Percentiles rank a stretch among this genome's conserved stretches.
Conservation (phyloP, 805 yeast species). For the Huiozyma naganishii region DNA sequence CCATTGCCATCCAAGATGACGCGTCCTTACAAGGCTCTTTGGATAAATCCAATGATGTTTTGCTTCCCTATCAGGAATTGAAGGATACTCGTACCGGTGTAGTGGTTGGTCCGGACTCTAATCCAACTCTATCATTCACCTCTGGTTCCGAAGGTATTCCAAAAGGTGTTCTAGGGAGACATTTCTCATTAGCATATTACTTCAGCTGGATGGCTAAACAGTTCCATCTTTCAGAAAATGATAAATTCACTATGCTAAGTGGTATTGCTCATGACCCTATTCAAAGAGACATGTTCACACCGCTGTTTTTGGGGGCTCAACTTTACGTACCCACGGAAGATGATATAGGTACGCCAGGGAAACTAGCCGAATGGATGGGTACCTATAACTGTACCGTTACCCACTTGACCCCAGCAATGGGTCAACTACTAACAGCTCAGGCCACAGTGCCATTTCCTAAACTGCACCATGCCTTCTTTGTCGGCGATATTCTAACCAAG, state of each 20-base stretch:
- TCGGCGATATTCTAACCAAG: conserved; percentile 94
- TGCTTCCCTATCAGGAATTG: conserved; percentile 36
- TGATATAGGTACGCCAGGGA: conserved; percentile 98
- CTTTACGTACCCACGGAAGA: conserved; percentile 89
- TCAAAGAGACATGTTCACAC: conserved; percentile 98
- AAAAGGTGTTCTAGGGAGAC: conserved; percentile 97
- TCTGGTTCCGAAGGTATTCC: conserved; percentile 98
- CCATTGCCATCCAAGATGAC: conserved; percentile 64
- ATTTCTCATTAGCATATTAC: conserved; percentile 90
- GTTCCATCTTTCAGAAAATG: conserved; percentile 66
- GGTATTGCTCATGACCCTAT: conserved; percentile 99
- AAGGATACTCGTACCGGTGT: conserved; percentile 68
- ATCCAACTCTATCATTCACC: conserved; percentile 93
- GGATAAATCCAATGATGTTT: conserved; percentile 34
- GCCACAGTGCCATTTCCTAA: conserved; percentile 79
- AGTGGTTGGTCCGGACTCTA: conserved; percentile 92
- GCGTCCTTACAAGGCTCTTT: conserved; percentile 56
- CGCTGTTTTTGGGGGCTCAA: conserved; percentile 89
- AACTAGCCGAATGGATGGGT: conserved; percentile 95
- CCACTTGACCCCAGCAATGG: conserved; percentile 99
- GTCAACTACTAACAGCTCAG: conserved; percentile 91
- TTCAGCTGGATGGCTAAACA: conserved; percentile 97
- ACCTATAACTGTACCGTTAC: conserved; percentile 87
- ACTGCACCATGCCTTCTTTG: conserved; percentile 93
- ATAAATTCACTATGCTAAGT: conserved; percentile 91